phyloP scores from a whole-genome alignment of 139 green algal species.

The Chlamydomonas asymmetrica region DNA sequence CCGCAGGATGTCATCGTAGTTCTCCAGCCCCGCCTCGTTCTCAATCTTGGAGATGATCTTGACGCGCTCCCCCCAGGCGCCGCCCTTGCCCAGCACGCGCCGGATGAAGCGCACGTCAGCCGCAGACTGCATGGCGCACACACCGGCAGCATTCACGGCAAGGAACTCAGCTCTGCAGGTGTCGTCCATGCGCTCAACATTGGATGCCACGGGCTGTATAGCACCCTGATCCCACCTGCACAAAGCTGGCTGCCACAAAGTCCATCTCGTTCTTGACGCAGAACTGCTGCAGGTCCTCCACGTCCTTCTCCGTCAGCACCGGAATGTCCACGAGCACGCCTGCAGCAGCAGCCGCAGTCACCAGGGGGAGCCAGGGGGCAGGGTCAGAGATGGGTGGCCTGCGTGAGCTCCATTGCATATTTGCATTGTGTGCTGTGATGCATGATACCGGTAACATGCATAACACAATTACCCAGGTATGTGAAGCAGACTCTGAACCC shows the following conservation, averaged over 20 bases:
- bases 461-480: no score
- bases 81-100: constrained; percentile 52
- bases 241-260: constrained; percentile 65
- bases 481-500: no score
- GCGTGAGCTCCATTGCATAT: no score
- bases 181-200: no score
- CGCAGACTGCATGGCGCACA: constrained; percentile 43
- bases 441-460: no score
- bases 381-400: no score
- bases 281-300: constrained; percentile 65
- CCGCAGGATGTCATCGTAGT: constrained; percentile 60
- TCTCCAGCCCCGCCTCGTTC: constrained; percentile 64
- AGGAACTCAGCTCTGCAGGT: no score
- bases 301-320: constrained; percentile 59
- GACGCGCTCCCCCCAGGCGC: constrained; percentile 49
- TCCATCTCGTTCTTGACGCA: constrained; percentile 54
- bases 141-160: no score
- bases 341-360: not conserved
- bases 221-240: constrained; percentile 45
- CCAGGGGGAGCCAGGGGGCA: no score
- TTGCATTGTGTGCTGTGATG: no score
- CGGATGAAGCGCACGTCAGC: constrained; percentile 58
- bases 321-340: constrained; percentile 59
- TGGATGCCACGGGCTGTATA: no score
- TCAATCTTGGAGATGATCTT: constrained; percentile 84